phyloP scores from a whole-genome alignment of 2,329 filamentous ascomycete genomes.

The Botrytis tulipae region DNA sequence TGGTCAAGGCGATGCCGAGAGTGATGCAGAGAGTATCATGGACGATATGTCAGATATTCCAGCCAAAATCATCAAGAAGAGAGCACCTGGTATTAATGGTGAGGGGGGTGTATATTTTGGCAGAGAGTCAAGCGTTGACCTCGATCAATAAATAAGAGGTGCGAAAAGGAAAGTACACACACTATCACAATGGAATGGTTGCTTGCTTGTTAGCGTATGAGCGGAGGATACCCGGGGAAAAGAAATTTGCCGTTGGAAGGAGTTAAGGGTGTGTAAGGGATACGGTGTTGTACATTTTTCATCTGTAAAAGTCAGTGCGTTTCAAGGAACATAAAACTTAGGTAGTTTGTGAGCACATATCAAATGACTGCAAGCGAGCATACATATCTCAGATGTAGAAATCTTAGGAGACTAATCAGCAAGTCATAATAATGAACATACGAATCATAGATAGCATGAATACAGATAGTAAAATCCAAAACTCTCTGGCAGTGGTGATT shows the following conservation, averaged over 20 bases:
- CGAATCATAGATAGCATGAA: not conserved
- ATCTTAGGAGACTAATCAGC: not conserved
- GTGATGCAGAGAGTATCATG: conserved; percentile 8
- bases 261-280: not conserved
- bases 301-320: not conserved
- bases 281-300: not conserved
- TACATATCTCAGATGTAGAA: not conserved
- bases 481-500: not conserved
- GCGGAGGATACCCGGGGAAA: conserved; percentile 11
- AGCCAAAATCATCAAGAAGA: conserved; percentile 4
- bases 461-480: too few relatives aligned
- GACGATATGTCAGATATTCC: conserved; percentile 17
- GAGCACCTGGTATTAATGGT: not conserved
- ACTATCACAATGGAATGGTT: not conserved
- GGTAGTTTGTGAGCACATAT: not conserved
- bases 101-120: not conserved
- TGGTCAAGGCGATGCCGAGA: not conserved
- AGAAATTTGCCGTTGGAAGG: not conserved
- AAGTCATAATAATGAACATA: not conserved
- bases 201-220: not conserved
- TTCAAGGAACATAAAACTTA: not conserved
- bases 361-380: not conserved
- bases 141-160: not conserved
- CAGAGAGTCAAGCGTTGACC: conserved; percentile 1
- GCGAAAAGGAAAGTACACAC: not conserved